phyloP scores from a whole-genome alignment of 2,329 filamentous ascomycete genomes.

The Scedosporium boydii region DNA sequence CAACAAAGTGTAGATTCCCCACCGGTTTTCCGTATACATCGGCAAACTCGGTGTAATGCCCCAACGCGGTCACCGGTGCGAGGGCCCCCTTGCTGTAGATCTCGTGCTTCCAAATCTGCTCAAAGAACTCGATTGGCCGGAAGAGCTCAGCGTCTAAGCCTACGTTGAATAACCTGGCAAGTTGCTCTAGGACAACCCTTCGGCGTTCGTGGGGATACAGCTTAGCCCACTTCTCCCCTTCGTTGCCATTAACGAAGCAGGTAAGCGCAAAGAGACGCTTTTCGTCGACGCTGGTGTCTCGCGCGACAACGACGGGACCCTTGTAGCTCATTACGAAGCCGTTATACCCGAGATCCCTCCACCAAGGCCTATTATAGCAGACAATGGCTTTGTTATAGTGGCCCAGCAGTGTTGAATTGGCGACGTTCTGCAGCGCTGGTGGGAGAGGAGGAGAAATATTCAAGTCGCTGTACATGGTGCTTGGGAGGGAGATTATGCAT shows the following conservation, averaged over 20 bases:
- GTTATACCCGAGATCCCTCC: slow-evolving; percentile 23
- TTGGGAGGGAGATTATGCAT: slow-evolving; percentile 38
- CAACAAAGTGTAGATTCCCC: slow-evolving; percentile 37
- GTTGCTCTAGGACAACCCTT: slow-evolving; percentile 22
- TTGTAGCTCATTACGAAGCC: slow-evolving; percentile 28
- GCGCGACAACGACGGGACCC: slow-evolving; percentile 27
- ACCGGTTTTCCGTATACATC: slow-evolving; percentile 21
- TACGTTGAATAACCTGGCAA: slow-evolving; percentile 19
- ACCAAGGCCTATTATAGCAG: slow-evolving; percentile 22
- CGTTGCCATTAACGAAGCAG: slow-evolving; percentile 29
- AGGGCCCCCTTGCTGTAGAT: slow-evolving; percentile 22
- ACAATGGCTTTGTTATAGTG: slow-evolving; percentile 34
- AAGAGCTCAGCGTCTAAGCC: slow-evolving; percentile 12
- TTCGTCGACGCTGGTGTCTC: slow-evolving; percentile 29
- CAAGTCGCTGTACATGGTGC: slow-evolving; percentile 34
- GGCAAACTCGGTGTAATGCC: slow-evolving; percentile 17
- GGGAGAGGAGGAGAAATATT: slow-evolving; percentile 35
- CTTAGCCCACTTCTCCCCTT: slow-evolving; percentile 24
- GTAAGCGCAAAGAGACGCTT: slow-evolving; percentile 23
- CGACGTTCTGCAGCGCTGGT: slow-evolving; percentile 21
- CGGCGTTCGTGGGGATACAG: slow-evolving; percentile 17
- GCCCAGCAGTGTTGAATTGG: slow-evolving; percentile 25
- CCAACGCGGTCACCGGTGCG: slow-evolving; percentile 21
- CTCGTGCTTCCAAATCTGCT: slow-evolving; percentile 24
- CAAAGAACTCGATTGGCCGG: slow-evolving; percentile 19